Percentiles rank a stretch among this genome's conserved stretches.
These are phyloP conservation scores for Salix suchowensis DNA, from an alignment of 345 rosid species.

Conservation along the genomic window DNA sequence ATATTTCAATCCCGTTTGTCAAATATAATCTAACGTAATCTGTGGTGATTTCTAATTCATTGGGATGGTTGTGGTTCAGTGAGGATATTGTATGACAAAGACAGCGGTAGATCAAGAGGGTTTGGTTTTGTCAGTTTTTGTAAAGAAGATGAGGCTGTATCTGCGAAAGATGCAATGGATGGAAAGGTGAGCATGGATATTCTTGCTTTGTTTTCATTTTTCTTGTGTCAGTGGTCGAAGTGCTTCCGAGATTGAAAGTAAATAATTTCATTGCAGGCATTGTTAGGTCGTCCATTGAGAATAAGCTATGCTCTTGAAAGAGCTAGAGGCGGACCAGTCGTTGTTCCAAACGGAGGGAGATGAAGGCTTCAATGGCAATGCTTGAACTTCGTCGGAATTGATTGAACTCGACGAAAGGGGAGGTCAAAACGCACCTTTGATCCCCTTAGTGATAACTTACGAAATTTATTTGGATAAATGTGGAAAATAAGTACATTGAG, in stretches of 20 bases:
- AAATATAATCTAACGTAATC: neutral
- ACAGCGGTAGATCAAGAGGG: conserved; percentile 80
- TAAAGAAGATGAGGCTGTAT: conserved; percentile 46
- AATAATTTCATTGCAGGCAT: conserved; percentile 44
- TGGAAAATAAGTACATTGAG: too few species aligned
- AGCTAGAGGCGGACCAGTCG: conserved; percentile 80
- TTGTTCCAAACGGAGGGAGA: conserved; percentile 33
- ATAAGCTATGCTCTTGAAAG: conserved; percentile 64
- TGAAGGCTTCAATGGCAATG: conserved; percentile 1
- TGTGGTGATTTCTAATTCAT: neutral
- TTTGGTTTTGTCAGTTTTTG: conserved; percentile 79
- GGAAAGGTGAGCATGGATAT: conserved; percentile 50
- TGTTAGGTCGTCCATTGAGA: conserved; percentile 76
- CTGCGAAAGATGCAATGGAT: conserved; percentile 90
- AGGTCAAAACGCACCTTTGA: neutral
- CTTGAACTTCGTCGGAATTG: neutral
- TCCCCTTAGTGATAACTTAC: too few species aligned
- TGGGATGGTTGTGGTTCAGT: conserved; percentile 35
- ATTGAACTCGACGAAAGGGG: neutral
- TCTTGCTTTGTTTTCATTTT: neutral
- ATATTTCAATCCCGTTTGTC: neutral
- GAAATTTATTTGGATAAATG: too few species aligned
- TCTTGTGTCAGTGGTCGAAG: neutral
- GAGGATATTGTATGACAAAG: conserved; percentile 66
- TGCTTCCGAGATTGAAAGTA: neutral